A percentile compares a stretch with the other conserved stretches of the same genome.
These are phyloP conservation scores for Diaporthe sp. DNA, from an alignment of 2,329 filamentous ascomycete species.

Conservation along the genomic window DNA sequence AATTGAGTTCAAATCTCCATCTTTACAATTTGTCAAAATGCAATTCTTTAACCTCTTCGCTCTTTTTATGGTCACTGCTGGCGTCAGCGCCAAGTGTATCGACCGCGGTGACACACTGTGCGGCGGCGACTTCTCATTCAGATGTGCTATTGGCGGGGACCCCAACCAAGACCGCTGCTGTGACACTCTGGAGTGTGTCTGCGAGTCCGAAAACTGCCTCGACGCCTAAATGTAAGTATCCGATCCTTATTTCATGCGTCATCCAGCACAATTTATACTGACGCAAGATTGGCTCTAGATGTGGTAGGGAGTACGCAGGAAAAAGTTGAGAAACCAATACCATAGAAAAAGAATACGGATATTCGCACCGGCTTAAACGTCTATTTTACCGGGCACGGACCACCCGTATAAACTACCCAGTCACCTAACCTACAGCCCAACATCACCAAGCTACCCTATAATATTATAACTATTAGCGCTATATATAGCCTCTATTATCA, in stretches of 20 bases:
- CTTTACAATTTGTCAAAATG: background rate
- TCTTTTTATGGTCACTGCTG: slow-evolving; percentile 12
- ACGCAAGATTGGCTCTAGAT: background rate
- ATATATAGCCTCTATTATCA: too few species aligned
- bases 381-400: too few species aligned
- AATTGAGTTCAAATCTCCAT: background rate
- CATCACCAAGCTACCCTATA: too few species aligned
- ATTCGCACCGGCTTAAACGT: too few species aligned
- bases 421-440: too few species aligned
- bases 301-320: background rate
- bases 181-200: slow-evolving; percentile 14
- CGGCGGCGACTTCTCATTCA: slow-evolving; percentile 1
- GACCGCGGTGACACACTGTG: slow-evolving; percentile 1
- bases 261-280: background rate
- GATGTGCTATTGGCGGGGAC: background rate
- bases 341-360: background rate
- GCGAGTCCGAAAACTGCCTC: slow-evolving; percentile 1
- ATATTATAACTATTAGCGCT: too few species aligned
- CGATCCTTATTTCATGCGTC: too few species aligned
- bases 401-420: too few species aligned
- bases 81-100: slow-evolving; percentile 20
- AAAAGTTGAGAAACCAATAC: background rate
- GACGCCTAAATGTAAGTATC: slow-evolving; percentile 5
- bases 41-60: background rate
- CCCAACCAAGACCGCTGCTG: slow-evolving; percentile 17